Conservation (phyloP, 192 early-diverging fungal genomes). For the Funneliformis mosseae region DNA sequence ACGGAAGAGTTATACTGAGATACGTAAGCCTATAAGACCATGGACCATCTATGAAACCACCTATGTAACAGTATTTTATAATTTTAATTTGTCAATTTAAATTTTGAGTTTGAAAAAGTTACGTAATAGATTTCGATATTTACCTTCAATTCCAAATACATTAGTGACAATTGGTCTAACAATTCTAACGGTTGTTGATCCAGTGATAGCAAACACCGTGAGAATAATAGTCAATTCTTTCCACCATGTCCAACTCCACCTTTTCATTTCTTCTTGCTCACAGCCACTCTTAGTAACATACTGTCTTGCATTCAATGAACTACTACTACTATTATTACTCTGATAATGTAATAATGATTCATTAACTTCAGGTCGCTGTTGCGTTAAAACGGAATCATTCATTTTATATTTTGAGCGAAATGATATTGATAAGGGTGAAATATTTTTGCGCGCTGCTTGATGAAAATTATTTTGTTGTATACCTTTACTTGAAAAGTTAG, state of each 20-base stretch:
- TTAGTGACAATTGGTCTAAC: constrained; percentile 42
- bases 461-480: too few species aligned
- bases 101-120: background rate
- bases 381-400: background rate
- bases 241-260: constrained; percentile 34
- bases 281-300: background rate
- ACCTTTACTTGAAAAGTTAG: too few species aligned
- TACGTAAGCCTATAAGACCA: constrained; percentile 48
- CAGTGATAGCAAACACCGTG: constrained; percentile 46
- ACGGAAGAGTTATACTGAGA: constrained; percentile 44
- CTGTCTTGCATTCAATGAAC: background rate
- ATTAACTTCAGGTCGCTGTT: background rate
- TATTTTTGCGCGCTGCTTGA: background rate
- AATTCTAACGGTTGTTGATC: constrained; percentile 47
- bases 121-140: background rate
- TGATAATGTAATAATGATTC: background rate
- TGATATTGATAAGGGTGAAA: background rate
- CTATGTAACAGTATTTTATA: too few species aligned
- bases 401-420: background rate
- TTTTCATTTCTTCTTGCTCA: constrained; percentile 11
- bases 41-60: constrained; percentile 39
- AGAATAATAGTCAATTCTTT: constrained; percentile 35
- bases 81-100: background rate
- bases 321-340: background rate
- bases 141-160: constrained; percentile 31